A percentile compares a stretch with the other conserved stretches of the same genome.
phyloP scores from a whole-genome alignment of 2,329 filamentous ascomycete genomes.

The Ceratocystis smalleyi region DNA sequence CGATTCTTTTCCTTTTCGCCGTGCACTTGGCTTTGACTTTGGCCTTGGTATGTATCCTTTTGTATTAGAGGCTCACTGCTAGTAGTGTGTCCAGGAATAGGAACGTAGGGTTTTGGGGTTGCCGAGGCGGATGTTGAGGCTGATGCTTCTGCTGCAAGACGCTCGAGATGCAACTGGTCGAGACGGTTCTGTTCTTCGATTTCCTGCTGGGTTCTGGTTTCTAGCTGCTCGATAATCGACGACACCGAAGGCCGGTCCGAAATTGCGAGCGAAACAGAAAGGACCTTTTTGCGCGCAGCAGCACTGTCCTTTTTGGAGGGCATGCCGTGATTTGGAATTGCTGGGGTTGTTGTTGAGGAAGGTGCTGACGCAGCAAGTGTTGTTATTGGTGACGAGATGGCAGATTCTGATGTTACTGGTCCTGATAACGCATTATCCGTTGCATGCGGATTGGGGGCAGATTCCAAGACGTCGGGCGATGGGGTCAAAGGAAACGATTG shows the following conservation, averaged over 20 bases:
- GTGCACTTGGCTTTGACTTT: neutral
- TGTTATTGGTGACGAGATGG: neutral
- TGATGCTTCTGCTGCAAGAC: neutral
- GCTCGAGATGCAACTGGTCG: constrained; percentile 9
- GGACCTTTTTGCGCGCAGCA: constrained; percentile 13
- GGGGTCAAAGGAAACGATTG: constrained; percentile 14
- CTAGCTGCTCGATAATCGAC: constrained; percentile 12
- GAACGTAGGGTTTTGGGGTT: neutral
- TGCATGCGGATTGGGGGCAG: neutral
- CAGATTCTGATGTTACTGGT: neutral
- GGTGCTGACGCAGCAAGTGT: neutral
- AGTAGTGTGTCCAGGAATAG: neutral
- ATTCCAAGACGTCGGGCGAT: constrained; percentile 8
- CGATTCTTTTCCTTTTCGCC: neutral
- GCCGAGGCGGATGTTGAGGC: neutral
- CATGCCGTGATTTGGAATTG: neutral
- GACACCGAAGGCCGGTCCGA: constrained; percentile 12
- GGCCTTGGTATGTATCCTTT: neutral
- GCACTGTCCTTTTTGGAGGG: neutral
- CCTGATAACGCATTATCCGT: neutral
- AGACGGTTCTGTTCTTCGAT: constrained; percentile 14
- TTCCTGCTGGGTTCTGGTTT: constrained; percentile 12
- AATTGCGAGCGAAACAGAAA: constrained; percentile 10
- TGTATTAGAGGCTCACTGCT: neutral
- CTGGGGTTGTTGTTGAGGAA: neutral